These are phyloP conservation scores for Friedmanniomyces endolithicus DNA, from an alignment of 495 filamentous ascomycete genomes.

Conservation along the genomic window DNA sequence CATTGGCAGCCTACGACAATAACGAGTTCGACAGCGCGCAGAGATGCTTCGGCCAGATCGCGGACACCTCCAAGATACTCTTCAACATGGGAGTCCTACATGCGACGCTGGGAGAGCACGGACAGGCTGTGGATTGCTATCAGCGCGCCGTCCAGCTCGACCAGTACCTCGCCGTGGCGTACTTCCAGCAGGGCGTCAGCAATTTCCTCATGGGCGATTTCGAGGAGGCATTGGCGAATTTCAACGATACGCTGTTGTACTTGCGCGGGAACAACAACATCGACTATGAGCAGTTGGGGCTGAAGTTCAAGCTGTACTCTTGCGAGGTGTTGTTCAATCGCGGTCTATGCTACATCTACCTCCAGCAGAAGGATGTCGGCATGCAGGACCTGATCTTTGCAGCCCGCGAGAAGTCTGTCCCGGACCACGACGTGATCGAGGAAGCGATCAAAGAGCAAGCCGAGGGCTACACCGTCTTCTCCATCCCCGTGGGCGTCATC, in stretches of 20 bases:
- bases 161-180: conserved; percentile 91
- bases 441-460: conserved; percentile 89
- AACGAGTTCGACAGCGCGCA: conserved; percentile 88
- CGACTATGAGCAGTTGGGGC: conserved; percentile 92
- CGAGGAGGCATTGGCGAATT: conserved; percentile 93
- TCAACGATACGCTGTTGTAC: conserved; percentile 95
- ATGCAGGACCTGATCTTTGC: conserved; percentile 86
- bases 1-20: conserved; percentile 83
- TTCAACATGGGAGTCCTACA: conserved; percentile 99
- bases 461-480: conserved; percentile 98
- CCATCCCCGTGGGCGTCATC: conserved; percentile 87
- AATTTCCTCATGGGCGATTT: conserved; percentile 97
- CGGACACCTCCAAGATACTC: conserved; percentile 94
- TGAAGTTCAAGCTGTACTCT: conserved; percentile 92
- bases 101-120: conserved; percentile 93
- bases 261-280: conserved; percentile 92
- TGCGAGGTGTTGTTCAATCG: conserved; percentile 98
- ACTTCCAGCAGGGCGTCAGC: conserved; percentile 97
- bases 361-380: conserved; percentile 77
- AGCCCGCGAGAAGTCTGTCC: conserved; percentile 88
- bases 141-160: conserved; percentile 80
- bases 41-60: conserved; percentile 67
- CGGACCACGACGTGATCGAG: conserved; percentile 94
- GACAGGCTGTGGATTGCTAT: conserved; percentile 89
- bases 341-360: conserved; percentile 93